Evolutionary conservation across 768 basidiomycete species (phyloP), one percentile per base, ranked within the genome.

Genomic region (Lactarius sanguifluus): DNA sequence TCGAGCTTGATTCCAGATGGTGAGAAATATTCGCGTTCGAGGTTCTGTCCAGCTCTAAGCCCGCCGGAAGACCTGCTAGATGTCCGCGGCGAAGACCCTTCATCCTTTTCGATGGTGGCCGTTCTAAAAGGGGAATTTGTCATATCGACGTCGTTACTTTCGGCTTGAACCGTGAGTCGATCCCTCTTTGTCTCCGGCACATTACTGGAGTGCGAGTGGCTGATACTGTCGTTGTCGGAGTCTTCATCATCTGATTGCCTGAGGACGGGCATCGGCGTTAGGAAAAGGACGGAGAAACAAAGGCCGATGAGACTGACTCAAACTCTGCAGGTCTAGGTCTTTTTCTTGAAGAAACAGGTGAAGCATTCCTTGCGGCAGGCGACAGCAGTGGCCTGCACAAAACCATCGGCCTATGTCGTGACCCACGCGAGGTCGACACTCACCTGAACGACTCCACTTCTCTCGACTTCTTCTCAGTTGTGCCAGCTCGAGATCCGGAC

Each of bases 1-100:
- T 70, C 70, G 45, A 70, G 70, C 59, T 70, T 70, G 30, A 69
- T 41, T 28, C 70, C 70, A 13, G 52, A n/a, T 40, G 64, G 55
- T 4, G 67, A 66, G 54, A 65, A 66, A 25, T 70, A 70, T 58
- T 70, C 69, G 20, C 57, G 58, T 28, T 62, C 58, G 52, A 61
- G 54, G 40, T 25, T 18, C 36, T 58, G 41, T 23, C 54, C 60
- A 18, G 58, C 50, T 47, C 55, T 62, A 36, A 23, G 43, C 43
- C 32, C 59, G 41, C 59, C 25, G 56, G 67, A 60, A 61, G 60
- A 9, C 45, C 59, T 68, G 40, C 34, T 40, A 18, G 61, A 57
- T 57, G 30, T 32, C 32, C 61, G 45, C 8, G 61, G 38, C 30
- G 66, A 30, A 59, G 9, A 18, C 52, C 50, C 47, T 59, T 20